Conservation (phyloP, 1,284 basidiomycete species). For the Trichosporon ovoides region DNA sequence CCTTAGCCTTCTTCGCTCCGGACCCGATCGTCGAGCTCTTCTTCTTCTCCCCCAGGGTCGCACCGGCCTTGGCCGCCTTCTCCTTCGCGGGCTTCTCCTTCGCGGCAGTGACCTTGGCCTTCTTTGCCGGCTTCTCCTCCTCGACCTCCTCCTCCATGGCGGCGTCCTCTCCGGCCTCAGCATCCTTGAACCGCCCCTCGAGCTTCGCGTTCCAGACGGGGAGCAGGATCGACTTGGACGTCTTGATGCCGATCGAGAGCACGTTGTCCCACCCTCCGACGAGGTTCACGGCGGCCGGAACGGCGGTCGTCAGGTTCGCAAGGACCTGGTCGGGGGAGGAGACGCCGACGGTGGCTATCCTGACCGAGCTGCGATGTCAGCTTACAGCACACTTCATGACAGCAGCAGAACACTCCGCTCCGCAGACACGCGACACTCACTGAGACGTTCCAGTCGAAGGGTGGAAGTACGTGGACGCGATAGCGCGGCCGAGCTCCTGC, state of each 20-base stretch:
- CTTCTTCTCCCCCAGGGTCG: constrained; percentile 19
- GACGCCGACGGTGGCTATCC: constrained; percentile 66
- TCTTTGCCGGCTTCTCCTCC: constrained; percentile 6
- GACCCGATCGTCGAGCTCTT: constrained; percentile 35
- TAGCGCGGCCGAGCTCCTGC: constrained; percentile 79
- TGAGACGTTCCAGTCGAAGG: constrained; percentile 84
- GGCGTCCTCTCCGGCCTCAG: constrained; percentile 3
- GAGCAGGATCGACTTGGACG: constrained; percentile 72
- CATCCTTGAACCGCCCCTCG: constrained; percentile 49
- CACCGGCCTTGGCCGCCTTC: too few species aligned
- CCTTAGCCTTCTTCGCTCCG: constrained; percentile 25
- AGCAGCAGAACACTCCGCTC: too few species aligned
- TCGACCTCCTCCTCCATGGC: constrained; percentile 6
- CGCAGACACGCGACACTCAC: too few species aligned
- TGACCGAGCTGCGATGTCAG: constrained; percentile 62
- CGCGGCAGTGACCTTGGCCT: constrained; percentile 1
- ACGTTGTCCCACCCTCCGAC: constrained; percentile 89
- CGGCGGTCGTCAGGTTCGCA: constrained; percentile 69
- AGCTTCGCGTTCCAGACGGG: constrained; percentile 77
- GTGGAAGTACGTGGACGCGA: constrained; percentile 88
- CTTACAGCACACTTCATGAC: too few species aligned
- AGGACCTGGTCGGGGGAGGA: constrained; percentile 66
- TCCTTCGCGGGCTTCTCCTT: constrained; percentile 7
- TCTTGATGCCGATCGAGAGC: constrained; percentile 86
- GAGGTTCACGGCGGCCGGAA: constrained; percentile 67